Percentiles rank a stretch among this genome's conserved stretches.
These are phyloP conservation scores for Silene conica DNA, from an alignment of 148 eudicot genomes.

Conservation along the genomic window DNA sequence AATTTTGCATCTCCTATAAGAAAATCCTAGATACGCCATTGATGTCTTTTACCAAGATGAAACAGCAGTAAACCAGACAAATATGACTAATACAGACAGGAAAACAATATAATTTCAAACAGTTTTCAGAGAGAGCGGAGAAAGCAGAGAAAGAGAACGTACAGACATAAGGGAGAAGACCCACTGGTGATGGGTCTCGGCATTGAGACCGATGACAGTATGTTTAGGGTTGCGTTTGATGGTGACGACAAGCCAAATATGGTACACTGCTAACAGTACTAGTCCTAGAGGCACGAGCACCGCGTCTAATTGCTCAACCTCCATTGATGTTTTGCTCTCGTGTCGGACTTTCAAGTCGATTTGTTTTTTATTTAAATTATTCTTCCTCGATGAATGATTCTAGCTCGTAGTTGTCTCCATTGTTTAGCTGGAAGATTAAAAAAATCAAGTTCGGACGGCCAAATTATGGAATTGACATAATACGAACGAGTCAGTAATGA, in stretches of 20 bases:
- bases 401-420: not conserved
- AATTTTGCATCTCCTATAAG: too few relatives aligned
- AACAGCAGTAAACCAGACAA: not conserved
- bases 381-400: not conserved
- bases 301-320: constrained; percentile 41
- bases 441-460: not conserved
- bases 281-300: constrained; percentile 57
- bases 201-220: constrained; percentile 69
- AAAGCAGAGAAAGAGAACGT: constrained; percentile 8
- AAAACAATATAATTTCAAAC: not conserved
- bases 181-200: constrained; percentile 61
- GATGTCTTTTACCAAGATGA: too few relatives aligned
- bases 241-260: constrained; percentile 49
- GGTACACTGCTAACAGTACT: constrained; percentile 42
- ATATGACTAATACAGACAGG: not conserved
- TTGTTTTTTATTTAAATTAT: not conserved
- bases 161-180: constrained; percentile 59
- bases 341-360: not conserved
- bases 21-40: too few relatives aligned
- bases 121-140: too few relatives aligned
- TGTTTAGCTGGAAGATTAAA: not conserved
- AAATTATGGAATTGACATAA: too few relatives aligned
- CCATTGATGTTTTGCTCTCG: constrained; percentile 8
- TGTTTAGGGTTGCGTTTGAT: constrained; percentile 36
- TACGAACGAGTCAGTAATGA: too few relatives aligned